Percentiles rank a stretch among this genome's conserved stretches.
Evolutionary conservation across 108 stramenopile species (phyloP).

Genomic region (Craspedostauros australis): DNA sequence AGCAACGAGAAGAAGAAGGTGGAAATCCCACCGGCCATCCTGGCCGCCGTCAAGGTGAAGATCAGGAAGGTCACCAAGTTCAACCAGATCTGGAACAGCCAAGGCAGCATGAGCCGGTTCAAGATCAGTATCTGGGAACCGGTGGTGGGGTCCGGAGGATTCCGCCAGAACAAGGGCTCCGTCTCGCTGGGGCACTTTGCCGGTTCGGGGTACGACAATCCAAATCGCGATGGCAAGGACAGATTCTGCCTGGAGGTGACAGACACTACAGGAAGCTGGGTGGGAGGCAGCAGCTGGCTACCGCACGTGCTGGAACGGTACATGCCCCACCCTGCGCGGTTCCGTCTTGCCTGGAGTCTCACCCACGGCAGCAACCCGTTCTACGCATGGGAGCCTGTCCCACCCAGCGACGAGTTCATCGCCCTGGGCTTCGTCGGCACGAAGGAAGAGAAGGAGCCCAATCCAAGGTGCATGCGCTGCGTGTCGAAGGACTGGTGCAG

Average conservation of each 20-base stretch:
- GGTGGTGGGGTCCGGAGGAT: slow-evolving; percentile 46
- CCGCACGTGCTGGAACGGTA: slow-evolving; percentile 86
- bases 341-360: slow-evolving; percentile 92
- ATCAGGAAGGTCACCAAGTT: slow-evolving; percentile 84
- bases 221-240: slow-evolving; percentile 69
- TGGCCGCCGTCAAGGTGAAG: slow-evolving; percentile 90
- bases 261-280: slow-evolving; percentile 87
- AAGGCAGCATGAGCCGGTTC: slow-evolving; percentile 88
- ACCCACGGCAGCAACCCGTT: slow-evolving; percentile 89
- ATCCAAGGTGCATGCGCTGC: slow-evolving; percentile 84
- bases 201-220: slow-evolving; percentile 82
- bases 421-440: slow-evolving; percentile 92
- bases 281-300: slow-evolving; percentile 89
- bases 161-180: slow-evolving; percentile 79
- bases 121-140: slow-evolving; percentile 95
- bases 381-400: slow-evolving; percentile 95
- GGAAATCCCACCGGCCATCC: slow-evolving; percentile 83
- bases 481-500: slow-evolving; percentile 87
- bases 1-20: slow-evolving; percentile 54
- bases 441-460: slow-evolving; percentile 87
- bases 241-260: slow-evolving; percentile 86
- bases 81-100: slow-evolving; percentile 85
- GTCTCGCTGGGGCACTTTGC: slow-evolving; percentile 91
- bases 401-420: slow-evolving; percentile 93
- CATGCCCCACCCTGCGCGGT: slow-evolving; percentile 92